Evolutionary conservation across 495 filamentous ascomycete genomes (phyloP), one percentile per base, ranked within the genome.

Genomic region (Tuber microsphaerosporum): DNA sequence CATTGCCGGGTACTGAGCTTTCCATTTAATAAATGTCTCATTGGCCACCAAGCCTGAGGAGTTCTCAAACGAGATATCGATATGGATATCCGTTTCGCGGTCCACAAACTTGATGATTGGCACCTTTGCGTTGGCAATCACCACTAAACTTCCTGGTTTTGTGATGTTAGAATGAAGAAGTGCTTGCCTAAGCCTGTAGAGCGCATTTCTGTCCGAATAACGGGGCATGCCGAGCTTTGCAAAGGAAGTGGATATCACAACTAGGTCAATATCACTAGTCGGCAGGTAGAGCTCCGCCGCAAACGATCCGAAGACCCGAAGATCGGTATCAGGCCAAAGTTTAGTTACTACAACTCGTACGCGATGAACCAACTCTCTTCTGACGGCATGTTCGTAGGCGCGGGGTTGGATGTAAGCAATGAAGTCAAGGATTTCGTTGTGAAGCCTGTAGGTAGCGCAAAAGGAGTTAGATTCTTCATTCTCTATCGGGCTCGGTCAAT

Each of bases 1-100:
- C 92, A 98, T 93, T 2, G 87, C 89, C 0, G 94, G 94, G 79
- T 90, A 97, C 69, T 89, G 85, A 12, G 84, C 72, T 78, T 91
- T 93, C 95, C 95, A 99, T 1, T 84, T 81, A 69, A 88, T 84
- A 81, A 97, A 97, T 0, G 92, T 97, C 22, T 88, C 81, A 78
- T 94, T 92, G 34, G 94, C 94, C 3, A 87, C 83, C 39, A 97
- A 75, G 7, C 95, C 95, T 56, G 90, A 91, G 41, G 89, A 83
- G 80, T 97, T 98, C 84, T 99, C 96, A 81, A 99, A 97, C 1
- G 94, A 97, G 61, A 98, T 84, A 82, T 99, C 95, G 34, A 98
- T 89, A 61, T 89, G 90, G 68, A 99, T 85, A 12, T 88, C 88
- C 3, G 94, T 97, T 69, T 86, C 72, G 69, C 83, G 85, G 75